A percentile compares a stretch with the other conserved stretches of the same genome.
Conservation (phyloP, 2,329 filamentous ascomycete genomes). For the Phyllachora maydis region DNA sequence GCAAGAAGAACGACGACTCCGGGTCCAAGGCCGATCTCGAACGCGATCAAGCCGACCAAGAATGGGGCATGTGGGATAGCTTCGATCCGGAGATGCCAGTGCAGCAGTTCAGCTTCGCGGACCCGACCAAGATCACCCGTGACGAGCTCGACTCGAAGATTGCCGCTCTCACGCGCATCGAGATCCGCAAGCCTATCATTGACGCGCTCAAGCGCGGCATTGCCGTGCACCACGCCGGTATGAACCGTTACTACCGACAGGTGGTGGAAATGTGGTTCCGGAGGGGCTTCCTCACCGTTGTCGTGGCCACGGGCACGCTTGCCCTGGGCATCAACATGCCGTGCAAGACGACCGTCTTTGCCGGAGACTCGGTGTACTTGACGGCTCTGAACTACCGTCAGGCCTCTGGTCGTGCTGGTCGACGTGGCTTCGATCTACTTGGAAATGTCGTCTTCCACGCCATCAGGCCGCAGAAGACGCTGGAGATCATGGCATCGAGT, state of each 20-base stretch:
- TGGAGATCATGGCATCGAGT: no score
- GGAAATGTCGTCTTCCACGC: no score
- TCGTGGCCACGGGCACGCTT: constrained; percentile 58
- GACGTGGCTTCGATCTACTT: constrained; percentile 61
- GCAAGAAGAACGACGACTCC: constrained; percentile 17
- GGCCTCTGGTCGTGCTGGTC: constrained; percentile 55
- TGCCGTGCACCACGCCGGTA: constrained; percentile 59
- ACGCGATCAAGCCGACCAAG: constrained; percentile 32
- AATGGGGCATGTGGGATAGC: constrained; percentile 33
- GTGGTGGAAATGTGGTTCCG: constrained; percentile 56
- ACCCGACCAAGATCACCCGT: constrained; percentile 32
- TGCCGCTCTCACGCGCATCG: constrained; percentile 24
- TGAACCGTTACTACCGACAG: constrained; percentile 61
- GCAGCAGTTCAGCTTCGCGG: constrained; percentile 44
- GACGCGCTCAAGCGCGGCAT: constrained; percentile 44
- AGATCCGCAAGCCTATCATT: constrained; percentile 30
- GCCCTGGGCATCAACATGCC: constrained; percentile 70
- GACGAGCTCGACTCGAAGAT: constrained; percentile 37
- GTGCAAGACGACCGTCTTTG: constrained; percentile 63
- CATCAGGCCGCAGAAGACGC: no score
- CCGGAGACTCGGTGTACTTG: constrained; percentile 50
- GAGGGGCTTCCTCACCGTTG: constrained; percentile 46
- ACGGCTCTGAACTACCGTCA: constrained; percentile 62
- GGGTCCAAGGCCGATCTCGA: constrained; percentile 31
- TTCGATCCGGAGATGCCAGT: constrained; percentile 48